These are phyloP conservation scores for Begonia loranthoides DNA, from an alignment of 306 rosid species.

Conservation along the genomic window DNA sequence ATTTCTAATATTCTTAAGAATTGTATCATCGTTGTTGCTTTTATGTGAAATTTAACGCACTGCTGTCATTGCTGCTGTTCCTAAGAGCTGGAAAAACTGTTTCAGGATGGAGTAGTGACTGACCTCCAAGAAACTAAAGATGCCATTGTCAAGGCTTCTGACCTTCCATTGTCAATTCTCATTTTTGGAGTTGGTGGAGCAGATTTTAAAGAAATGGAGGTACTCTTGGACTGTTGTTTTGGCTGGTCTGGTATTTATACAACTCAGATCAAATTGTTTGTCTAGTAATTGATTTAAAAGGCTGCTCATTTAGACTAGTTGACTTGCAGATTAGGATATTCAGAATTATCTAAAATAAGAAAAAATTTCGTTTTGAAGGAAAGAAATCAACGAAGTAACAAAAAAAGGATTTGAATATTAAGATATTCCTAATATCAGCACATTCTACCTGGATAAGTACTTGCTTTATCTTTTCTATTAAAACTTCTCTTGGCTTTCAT, in stretches of 20 bases:
- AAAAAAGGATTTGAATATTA: background rate
- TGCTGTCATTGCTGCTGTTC: no score
- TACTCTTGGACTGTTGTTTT: conserved; percentile 16
- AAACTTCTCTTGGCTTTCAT: background rate
- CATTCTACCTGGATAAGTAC: background rate
- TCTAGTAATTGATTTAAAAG: no score
- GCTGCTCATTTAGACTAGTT: background rate
- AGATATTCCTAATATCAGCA: background rate
- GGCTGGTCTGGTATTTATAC: background rate
- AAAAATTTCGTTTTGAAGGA: background rate
- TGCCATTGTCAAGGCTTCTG: conserved; percentile 92
- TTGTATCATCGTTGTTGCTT: no score
- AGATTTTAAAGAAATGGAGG: conserved; percentile 99
- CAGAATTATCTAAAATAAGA: background rate
- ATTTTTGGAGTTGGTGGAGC: conserved; percentile 99
- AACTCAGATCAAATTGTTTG: no score
- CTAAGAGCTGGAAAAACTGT: conserved; percentile 5
- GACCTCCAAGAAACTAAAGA: conserved; percentile 99
- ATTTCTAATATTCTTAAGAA: no score
- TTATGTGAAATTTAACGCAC: no score
- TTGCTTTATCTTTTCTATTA: background rate
- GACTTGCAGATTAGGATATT: background rate
- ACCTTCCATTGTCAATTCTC: conserved; percentile 87
- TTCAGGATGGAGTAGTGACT: conserved; percentile 97
- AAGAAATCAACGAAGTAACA: background rate